Conservation (phyloP, 805 yeast species). For the Candida suzukii region DNA sequence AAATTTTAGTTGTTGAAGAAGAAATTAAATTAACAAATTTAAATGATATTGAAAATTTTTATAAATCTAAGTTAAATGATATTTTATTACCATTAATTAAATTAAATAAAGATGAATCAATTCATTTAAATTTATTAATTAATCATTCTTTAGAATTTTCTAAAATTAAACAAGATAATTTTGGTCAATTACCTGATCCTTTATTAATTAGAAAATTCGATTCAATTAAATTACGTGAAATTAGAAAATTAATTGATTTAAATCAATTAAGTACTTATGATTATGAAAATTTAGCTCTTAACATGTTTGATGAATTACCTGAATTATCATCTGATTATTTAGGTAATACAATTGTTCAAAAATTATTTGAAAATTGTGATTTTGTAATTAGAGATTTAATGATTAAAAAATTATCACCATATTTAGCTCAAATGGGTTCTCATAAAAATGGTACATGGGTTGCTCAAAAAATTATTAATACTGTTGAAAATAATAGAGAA, state of each 20-base stretch:
- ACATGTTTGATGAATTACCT: slow-evolving; percentile 84
- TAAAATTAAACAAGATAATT: slow-evolving; percentile 38
- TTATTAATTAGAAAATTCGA: slow-evolving; percentile 66
- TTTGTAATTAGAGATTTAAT: slow-evolving; percentile 70
- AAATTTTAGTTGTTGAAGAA: slow-evolving; percentile 1
- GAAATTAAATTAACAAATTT: slow-evolving; percentile 12
- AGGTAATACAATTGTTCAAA: slow-evolving; percentile 95
- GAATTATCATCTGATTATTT: slow-evolving; percentile 87
- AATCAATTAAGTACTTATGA: slow-evolving; percentile 49
- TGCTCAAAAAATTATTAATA: slow-evolving; percentile 87
- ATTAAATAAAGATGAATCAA: slow-evolving; percentile 38
- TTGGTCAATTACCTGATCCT: slow-evolving; percentile 77
- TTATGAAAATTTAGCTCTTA: slow-evolving; percentile 73
- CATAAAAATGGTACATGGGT: slow-evolving; percentile 99
- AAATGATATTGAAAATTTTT: slow-evolving; percentile 14
- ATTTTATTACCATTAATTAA: neutral
- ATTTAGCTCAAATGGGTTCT: slow-evolving; percentile 82
- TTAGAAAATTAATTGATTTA: slow-evolving; percentile 65
- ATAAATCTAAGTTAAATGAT: slow-evolving; percentile 11
- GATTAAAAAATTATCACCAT: slow-evolving; percentile 72
- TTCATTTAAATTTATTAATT: slow-evolving; percentile 40
- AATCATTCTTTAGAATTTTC: slow-evolving; percentile 34
- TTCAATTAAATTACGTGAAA: slow-evolving; percentile 81
- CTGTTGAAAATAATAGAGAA: slow-evolving; percentile 51
- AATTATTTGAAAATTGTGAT: slow-evolving; percentile 67